Conservation (phyloP, 176 grass and related monocot species). For the Oryza punctata region DNA sequence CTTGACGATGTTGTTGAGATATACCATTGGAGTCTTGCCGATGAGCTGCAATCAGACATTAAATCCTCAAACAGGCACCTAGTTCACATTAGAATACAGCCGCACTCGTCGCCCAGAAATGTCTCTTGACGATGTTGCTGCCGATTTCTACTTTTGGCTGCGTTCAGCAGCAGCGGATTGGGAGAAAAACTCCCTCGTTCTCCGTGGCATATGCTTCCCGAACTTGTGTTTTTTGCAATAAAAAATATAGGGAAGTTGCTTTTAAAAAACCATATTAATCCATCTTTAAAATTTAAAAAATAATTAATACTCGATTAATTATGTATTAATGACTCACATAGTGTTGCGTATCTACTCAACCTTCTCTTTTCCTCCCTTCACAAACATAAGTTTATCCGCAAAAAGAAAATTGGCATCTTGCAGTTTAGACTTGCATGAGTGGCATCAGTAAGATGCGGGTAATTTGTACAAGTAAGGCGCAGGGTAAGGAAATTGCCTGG, state of each 20-base stretch:
- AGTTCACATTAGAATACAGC: not conserved
- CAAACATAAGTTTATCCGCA: not conserved
- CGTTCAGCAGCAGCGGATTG: too few species aligned
- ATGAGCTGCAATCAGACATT: slow-evolving; percentile 66
- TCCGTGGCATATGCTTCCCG: too few species aligned
- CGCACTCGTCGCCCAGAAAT: too few species aligned
- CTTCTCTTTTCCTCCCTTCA: too few species aligned
- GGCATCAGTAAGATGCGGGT: not conserved
- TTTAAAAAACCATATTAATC: too few species aligned
- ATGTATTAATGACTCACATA: too few species aligned
- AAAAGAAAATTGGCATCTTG: not conserved
- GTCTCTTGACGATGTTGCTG: not conserved
- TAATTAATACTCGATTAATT: too few species aligned
- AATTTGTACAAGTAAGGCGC: not conserved
- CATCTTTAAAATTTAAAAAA: too few species aligned
- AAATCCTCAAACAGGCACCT: not conserved
- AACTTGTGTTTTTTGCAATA: too few species aligned
- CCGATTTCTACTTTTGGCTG: not conserved
- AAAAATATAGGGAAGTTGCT: too few species aligned
- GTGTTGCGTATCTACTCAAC: too few species aligned
- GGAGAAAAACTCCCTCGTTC: too few species aligned
- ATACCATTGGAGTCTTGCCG: slow-evolving; percentile 97
- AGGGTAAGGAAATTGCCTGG: slow-evolving; percentile 44
- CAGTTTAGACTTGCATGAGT: not conserved
- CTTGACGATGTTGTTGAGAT: slow-evolving; percentile 83